Base-by-base conservation (phyloP, 257 asterid species). In the Verbena officinalis region DNA sequence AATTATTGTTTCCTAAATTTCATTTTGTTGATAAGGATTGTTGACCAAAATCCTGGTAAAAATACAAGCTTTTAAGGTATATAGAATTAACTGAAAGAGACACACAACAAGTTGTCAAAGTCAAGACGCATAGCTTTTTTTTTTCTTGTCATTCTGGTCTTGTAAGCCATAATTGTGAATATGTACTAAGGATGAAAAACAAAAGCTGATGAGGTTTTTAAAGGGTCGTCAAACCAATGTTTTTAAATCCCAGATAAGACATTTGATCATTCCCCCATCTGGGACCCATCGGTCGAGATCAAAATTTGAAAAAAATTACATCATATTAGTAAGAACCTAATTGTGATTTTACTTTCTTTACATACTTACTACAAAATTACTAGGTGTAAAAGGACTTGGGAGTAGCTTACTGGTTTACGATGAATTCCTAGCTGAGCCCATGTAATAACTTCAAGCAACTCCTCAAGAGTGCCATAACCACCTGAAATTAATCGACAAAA, bases 381-480 rank as follows among this genome's bases (percentile, higher is more conserved):
- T n/a, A n/a, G n/a, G 12, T 36, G 42, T 4, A 36, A 4, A 7
- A 14, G 14, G 46, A 39, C 15, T 27, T 6, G 15, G 46, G 45
- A 15, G 34, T 24, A 8, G 42, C 74, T 82, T 73, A 92, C 98
- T 31, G 98, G 98, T 76, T 92, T 92, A 27, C 83, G 84, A 69
- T 92, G 98, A 72, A 92, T 92, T 70, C 98, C 95, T 13, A 91
- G 88, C 73, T 91, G 98, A 74, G 98, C 98, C 98, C 98, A 91
- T 33, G 96, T 91, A 59, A 91, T 89, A 55, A 91, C 96, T 76
- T 91, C 98, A n/a, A 91, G 96, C 75, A 91, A 80, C 78, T 91
- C 98, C 71, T 91, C 98, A n/a, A 91, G 90, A 10, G 98, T 91
- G 30, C 98, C 98, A 72, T 91, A 91, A 38, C 98, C 98, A 69